Evolutionary conservation across 2,329 filamentous ascomycete species (phyloP), one percentile per base, ranked within the genome.

Genomic region (Fusarium piperis): DNA sequence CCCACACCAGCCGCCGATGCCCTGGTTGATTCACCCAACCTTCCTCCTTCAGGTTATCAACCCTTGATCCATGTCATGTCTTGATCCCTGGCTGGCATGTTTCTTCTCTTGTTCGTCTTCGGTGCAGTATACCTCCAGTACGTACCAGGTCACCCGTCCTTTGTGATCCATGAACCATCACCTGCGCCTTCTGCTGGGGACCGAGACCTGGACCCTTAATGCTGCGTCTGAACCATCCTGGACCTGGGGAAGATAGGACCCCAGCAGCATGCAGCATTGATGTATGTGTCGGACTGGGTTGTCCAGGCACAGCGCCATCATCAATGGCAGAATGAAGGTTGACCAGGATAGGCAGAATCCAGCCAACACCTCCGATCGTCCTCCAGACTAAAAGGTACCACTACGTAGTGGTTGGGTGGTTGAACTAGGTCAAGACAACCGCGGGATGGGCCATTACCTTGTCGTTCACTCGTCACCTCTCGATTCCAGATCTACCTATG

Each of bases 341-440:
- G 52, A 26, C 35, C 18, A 38, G 60, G 28, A 51, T 38, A 65
- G 51, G 13, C 51, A 57, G 57, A 56, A 65, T 51, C 55, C 12
- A 53, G 36, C n/a, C 30, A 63, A 18, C 30, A 61, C 30, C 20
- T 46, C 60, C 38, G 58, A 59, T 70, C 65, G 56, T 62, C 56
- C 46, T 66, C 46, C 55, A 38, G 48, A 57, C 61, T 70, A 38
- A 55, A 56, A 32, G 26, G 56, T 33, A 33, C 38, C 62, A 44
- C 69, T 63, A 67, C 55, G 69, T 70, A 64, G 46, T 73, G 70
- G 69, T 62, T 72, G 69, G 48, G 69, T 70, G 59, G 69, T 58
- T 41, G 52, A 52, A 52, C 36, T 36, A 26, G 36, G 39, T 55
- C 41, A 55, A 70, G 69, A 57, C 36, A 61, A 39, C 32, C 23